Evolutionary conservation across 169 alveolate species (phyloP), one percentile per base, ranked within the genome.

Genomic region (Cryptosporidium tyzzeri): DNA sequence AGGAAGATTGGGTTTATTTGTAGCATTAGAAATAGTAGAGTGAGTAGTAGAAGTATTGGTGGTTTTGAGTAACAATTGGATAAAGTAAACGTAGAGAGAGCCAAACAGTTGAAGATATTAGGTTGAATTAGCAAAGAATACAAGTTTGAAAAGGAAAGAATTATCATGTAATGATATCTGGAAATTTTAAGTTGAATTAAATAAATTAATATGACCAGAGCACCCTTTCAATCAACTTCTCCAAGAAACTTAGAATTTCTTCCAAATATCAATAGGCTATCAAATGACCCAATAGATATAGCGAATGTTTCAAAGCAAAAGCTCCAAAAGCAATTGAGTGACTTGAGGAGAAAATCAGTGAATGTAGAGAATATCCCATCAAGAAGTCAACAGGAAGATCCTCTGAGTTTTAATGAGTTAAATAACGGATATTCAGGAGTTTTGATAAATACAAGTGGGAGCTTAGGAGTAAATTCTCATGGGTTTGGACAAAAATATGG

Each of bases 201-300:
- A 37, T 31, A 33, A 10, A 35, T 21, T 9, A 35, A 14, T 14
- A 80, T 80, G 89, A 80, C 89, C 23, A 61, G 89, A 80, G 89
- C 89, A 14, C 89, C 89, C 18, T 80, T 80, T 12, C 89, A 80
- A 29, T 80, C 89, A 3, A 80, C 89, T n/a, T 80, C 89, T 39
- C 89, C 89, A 14, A 61, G 89, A 18, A 80, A 80, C 33, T 80
- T 80, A 80, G 89, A 80, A 41, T 80, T 80, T 80, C 89, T 80
- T 23, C 89, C 89, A 29, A 80, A 23, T 48, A 62, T 80, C 7
- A 61, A 37, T 48, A 80, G 45, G 45, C 70, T 62, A 41, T 37
- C 55, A 9, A 65, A 65, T 23, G 73, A 62, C 21, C 53, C 86
- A 33, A 80, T 65, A 21, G 89, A 80, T 39, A 80, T 50, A 18